Evolutionary conservation across 2,329 filamentous ascomycete genomes (phyloP).

Genomic region (Penicillium sp.): DNA sequence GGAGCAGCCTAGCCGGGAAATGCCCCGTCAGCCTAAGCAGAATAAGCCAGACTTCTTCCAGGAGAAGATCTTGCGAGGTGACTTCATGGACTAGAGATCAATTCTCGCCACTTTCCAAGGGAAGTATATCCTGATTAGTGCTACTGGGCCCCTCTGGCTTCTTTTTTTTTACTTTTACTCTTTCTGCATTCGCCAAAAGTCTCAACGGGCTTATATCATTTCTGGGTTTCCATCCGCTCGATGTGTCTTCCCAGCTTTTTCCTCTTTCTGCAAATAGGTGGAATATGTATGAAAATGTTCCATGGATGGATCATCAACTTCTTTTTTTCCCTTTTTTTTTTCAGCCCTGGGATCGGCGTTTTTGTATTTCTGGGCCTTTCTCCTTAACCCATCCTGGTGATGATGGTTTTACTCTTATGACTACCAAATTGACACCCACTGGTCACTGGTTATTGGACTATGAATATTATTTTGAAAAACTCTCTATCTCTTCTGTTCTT

Average conservation of each 20-base stretch:
- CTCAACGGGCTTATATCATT: neutral
- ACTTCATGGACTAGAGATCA: constrained; percentile 81
- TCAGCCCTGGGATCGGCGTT: too few relatives aligned
- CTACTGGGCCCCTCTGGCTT: neutral
- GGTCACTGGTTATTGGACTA: neutral
- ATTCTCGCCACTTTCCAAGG: neutral
- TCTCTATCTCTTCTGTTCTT: neutral
- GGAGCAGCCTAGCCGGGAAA: constrained; percentile 53
- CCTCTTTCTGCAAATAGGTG: neutral
- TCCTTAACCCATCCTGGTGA: constrained; percentile 8
- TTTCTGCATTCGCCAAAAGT: neutral
- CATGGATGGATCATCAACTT: neutral
- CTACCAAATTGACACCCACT: constrained; percentile 14
- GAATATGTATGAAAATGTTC: constrained; percentile 4
- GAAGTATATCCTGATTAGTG: neutral
- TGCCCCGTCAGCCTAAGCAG: constrained; percentile 48
- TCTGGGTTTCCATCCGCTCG: neutral
- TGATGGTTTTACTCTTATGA: constrained; percentile 10
- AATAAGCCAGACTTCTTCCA: constrained; percentile 90
- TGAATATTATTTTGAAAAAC: neutral
- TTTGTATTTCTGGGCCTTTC: neutral
- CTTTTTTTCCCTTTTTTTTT: neutral
- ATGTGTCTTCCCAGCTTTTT: neutral
- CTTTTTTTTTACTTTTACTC: neutral
- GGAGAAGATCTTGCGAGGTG: constrained; percentile 93